phyloP scores from a whole-genome alignment of 176 grass and related monocot genomes.

The Phragmites australis region DNA sequence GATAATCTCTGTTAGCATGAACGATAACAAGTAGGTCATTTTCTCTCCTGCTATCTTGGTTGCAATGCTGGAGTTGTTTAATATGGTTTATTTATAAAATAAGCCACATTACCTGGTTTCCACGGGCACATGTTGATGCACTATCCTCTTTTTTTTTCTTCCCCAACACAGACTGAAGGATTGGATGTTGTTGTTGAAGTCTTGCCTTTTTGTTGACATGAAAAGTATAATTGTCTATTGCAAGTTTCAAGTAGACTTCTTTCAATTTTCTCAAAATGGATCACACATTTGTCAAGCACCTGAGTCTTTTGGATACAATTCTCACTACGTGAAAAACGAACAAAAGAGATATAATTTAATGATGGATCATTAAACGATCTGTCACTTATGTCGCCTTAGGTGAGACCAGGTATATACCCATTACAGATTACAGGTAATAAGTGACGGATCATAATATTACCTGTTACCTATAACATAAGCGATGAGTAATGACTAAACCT shows the following conservation, averaged over 20 bases:
- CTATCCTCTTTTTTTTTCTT: neutral
- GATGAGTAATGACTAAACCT: too few species aligned
- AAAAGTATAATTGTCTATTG: constrained; percentile 94
- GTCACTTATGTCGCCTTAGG: too few species aligned
- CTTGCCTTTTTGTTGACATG: constrained; percentile 74
- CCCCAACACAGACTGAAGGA: constrained; percentile 67
- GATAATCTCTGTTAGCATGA: constrained; percentile 40
- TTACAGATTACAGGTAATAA: too few species aligned
- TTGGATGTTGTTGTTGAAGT: constrained; percentile 79
- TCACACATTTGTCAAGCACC: constrained; percentile 8
- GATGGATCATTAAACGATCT: too few species aligned
- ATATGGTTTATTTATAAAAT: constrained; percentile 23
- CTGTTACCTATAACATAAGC: too few species aligned
- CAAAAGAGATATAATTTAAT: too few species aligned
- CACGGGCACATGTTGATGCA: neutral
- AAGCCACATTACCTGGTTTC: constrained; percentile 6
- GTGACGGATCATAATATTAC: too few species aligned
- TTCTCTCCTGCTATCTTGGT: neutral
- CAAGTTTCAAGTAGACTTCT: constrained; percentile 84
- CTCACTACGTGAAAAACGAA: too few species aligned
- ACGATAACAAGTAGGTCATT: constrained; percentile 68
- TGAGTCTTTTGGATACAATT: constrained; percentile 1
- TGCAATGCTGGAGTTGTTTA: neutral
- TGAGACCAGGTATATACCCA: too few species aligned
- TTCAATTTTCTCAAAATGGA: constrained; percentile 40